Base-by-base conservation (phyloP, 1,139 yeast species). In the Suhomyces kunorum region DNA sequence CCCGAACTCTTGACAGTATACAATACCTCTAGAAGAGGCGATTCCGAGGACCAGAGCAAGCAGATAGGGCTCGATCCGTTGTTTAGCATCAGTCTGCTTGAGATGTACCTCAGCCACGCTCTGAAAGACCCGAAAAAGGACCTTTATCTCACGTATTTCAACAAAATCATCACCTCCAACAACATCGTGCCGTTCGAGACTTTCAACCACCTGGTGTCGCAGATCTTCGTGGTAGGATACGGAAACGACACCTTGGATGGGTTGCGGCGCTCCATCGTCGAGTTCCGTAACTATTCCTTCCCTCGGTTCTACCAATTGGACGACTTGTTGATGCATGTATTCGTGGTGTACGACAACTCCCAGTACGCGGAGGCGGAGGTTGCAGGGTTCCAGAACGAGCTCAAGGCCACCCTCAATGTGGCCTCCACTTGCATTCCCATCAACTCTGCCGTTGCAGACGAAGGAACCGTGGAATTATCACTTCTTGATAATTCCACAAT, bases 181-280 rank as follows among this genome's bases (percentile, higher is more conserved):
- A 74, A 75, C 17, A 68, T 87, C 5, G 81, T 88, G 2, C 84
- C 95, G 1, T 89, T 87, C 58, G 98, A 92, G 58, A 83, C 92
- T 3, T 84, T 90, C 58, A 84, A 87, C 51, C 98, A 92, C 58
- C 98, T 98, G 0, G 78, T 89, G 1, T 76, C 89, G 1, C 87
- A 90, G 38, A 62, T 90, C 13, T 73, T 89, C 39, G 83, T 85
- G 5, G 70, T 90, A 3, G 74, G 84, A 42, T 62, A 45, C 36
- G 66, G 65, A 9, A 47, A 53, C 9, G 82, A 81, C 45, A 67
- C 83, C 1, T 54, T 81, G 3, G 82, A 76, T 11, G 58, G 67
- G 5, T 59, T 81, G 28, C 51, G 71, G 20, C 50, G 56, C 17
- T 44, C 61, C 42, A 61, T 74, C n/a, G 71, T 68, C 8, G 67